Base-by-base conservation (phyloP, 2,329 filamentous ascomycete genomes). In the Lecanicillium sp. region DNA sequence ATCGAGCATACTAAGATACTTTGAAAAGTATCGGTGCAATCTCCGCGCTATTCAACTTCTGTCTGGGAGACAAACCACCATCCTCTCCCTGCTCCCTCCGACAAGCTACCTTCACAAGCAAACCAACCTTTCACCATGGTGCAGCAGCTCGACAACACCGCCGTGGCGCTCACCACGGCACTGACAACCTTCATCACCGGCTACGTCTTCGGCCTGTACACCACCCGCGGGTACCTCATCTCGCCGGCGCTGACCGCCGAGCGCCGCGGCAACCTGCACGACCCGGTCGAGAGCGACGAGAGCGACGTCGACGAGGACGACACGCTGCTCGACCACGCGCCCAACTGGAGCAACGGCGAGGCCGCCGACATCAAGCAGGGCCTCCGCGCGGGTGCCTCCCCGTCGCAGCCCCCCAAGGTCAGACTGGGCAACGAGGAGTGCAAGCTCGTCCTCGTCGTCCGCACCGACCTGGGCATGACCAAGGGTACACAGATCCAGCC, bases 381-480 rank as follows among this genome's bases (percentile, higher is more conserved):
- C 0, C 62, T 84, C 51, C 67, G 71, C 35, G 44, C 49, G 52
- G 17, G 24, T 26, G 29, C 27, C 43, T 21, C 50, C 30, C 62
- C 43, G 58, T 60, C 44, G 30, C 51, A 10, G 55, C 49, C 14
- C 36, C 60, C 68, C 69, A 59, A 70, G 55, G 19, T 55, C 19
- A 42, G 56, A 49, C 58, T 66, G 20, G 62, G 56, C 32, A 75
- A 71, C 20, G 90, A 96, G 67, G 90, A 96, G 66, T 95, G 91
- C 73, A 97, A 97, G 71, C 74, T 97, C 50, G 88, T 96, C 12
- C 73, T 98, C 27, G 88, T 95, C 4, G 91, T 97, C 48, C 74
- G 93, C 62, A 95, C 89, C 15, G 93, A 98, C 70, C 68, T 98
- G 59, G 91, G 91, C 59, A 98, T 98, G 93, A 93, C 87, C 9